Evolutionary conservation across 2,329 filamentous ascomycete species (phyloP).

Genomic region (Penicillium griseofulvum): DNA sequence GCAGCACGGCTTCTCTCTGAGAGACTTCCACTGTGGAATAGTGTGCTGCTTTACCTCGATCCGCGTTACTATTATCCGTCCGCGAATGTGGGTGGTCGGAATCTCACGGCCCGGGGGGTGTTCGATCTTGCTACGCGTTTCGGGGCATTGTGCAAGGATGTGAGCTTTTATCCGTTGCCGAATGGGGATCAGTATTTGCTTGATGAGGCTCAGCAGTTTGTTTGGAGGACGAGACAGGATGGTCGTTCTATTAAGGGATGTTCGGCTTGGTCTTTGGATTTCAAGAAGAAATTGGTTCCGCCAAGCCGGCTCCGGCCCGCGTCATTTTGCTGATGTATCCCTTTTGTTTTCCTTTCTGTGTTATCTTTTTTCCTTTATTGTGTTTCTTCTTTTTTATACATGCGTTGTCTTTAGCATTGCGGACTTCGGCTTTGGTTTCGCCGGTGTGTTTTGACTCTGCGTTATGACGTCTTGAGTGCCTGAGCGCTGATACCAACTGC

Average conservation of each 20-base stretch:
- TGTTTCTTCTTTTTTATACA: background rate
- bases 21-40: constrained; percentile 28
- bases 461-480: background rate
- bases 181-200: constrained; percentile 26
- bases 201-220: constrained; percentile 23
- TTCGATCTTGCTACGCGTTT: constrained; percentile 32
- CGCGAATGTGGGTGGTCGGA: constrained; percentile 25
- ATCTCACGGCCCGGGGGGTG: constrained; percentile 31
- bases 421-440: background rate
- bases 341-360: background rate
- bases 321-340: background rate
- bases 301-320: background rate
- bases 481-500: background rate
- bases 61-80: constrained; percentile 35
- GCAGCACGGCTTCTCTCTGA: constrained; percentile 25
- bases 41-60: constrained; percentile 34
- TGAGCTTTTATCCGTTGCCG: constrained; percentile 34
- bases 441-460: background rate
- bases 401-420: background rate
- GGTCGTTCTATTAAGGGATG: constrained; percentile 3
- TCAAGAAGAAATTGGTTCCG: background rate
- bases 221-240: constrained; percentile 11
- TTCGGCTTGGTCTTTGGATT: constrained; percentile 6
- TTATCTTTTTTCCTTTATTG: background rate
- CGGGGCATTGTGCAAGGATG: constrained; percentile 25